phyloP scores from a whole-genome alignment of 129 eudicot genomes.

The Lactuca saligna region DNA sequence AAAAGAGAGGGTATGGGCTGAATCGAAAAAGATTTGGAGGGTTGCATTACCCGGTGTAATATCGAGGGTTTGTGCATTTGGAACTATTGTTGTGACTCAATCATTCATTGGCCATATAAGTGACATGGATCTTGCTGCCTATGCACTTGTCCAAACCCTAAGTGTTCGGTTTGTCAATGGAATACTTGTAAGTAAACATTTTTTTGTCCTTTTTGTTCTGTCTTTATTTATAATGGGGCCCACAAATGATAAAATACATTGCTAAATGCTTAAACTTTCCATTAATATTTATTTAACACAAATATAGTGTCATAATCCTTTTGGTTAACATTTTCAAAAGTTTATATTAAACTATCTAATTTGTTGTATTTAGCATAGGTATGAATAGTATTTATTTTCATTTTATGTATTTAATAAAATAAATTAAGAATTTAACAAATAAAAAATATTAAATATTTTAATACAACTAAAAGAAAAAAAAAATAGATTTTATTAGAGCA shows the following conservation, averaged over 20 bases:
- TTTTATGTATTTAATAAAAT: too few relatives aligned
- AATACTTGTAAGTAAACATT: constrained; percentile 44
- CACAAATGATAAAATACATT: background rate
- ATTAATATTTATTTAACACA: too few relatives aligned
- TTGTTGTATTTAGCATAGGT: too few relatives aligned
- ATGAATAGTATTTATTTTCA: too few relatives aligned
- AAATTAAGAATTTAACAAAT: too few relatives aligned
- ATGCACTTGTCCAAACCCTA: constrained; percentile 75
- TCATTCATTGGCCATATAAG: constrained; percentile 72
- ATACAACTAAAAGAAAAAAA: too few relatives aligned
- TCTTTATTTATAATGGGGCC: background rate
- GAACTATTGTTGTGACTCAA: constrained; percentile 62
- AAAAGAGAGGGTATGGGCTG: constrained; percentile 49
- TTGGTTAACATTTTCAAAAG: too few relatives aligned
- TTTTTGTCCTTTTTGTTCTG: background rate
- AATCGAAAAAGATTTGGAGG: constrained; percentile 69
- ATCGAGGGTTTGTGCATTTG: constrained; percentile 62
- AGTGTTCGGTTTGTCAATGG: constrained; percentile 73
- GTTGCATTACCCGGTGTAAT: constrained; percentile 71
- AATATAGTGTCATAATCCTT: too few relatives aligned
- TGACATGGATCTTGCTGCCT: constrained; percentile 69
- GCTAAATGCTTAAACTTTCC: background rate
- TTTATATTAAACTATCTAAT: too few relatives aligned
- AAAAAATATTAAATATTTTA: too few relatives aligned
- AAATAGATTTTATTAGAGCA: too few relatives aligned